Evolutionary conservation across 2,329 filamentous ascomycete species (phyloP).

Genomic region (Alternaria conjuncta): DNA sequence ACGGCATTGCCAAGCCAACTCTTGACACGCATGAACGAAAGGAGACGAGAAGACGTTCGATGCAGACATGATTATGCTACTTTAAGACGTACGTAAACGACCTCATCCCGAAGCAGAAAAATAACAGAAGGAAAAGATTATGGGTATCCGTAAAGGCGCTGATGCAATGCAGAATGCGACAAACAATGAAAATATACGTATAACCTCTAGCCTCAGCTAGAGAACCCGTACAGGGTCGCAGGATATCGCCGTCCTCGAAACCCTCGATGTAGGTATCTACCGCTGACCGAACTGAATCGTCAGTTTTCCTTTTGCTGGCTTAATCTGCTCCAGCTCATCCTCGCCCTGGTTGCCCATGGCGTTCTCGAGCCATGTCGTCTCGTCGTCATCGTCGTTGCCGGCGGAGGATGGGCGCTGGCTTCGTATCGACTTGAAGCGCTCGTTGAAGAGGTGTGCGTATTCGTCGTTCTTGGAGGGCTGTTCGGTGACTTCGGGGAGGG

Average conservation of each 20-base stretch:
- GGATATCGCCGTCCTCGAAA: not conserved
- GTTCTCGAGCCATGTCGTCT: constrained; percentile 43
- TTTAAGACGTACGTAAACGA: not conserved
- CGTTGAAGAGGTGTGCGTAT: constrained; percentile 52
- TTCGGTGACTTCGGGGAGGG: constrained; percentile 47
- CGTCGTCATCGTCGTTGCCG: constrained; percentile 38
- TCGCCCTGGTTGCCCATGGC: constrained; percentile 33
- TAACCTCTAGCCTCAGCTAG: constrained; percentile 22
- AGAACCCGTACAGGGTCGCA: not conserved
- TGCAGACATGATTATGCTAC: not conserved
- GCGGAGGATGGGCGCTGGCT: constrained; percentile 30
- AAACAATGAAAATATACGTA: constrained; percentile 32
- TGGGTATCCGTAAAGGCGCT: constrained; percentile 37
- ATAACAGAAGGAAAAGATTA: constrained; percentile 10
- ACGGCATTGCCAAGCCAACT: not conserved
- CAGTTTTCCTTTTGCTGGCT: constrained; percentile 39
- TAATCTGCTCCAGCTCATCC: constrained; percentile 25
- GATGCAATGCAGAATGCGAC: constrained; percentile 23
- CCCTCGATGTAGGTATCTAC: constrained; percentile 15
- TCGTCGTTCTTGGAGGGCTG: constrained; percentile 43
- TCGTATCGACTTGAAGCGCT: constrained; percentile 46
- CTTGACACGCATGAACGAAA: not conserved
- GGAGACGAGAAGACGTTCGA: not conserved
- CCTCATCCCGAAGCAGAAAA: not conserved
- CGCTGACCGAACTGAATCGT: constrained; percentile 47